Percentiles rank a stretch among this genome's conserved stretches.
Conservation (phyloP, 2,329 filamentous ascomycete genomes). For the Pezicula rhizophila region DNA sequence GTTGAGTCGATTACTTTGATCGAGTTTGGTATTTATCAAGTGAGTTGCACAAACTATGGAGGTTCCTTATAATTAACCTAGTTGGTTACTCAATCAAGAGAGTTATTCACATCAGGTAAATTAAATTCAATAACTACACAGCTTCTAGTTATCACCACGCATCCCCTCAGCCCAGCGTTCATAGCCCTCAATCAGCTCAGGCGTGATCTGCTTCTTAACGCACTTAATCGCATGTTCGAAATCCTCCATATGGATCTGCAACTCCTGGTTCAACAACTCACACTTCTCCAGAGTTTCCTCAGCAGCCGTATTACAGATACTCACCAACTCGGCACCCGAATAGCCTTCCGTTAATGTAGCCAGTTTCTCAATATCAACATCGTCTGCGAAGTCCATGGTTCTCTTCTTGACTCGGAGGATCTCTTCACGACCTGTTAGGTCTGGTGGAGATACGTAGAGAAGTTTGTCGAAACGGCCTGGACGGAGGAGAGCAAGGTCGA, state of each 20-base stretch:
- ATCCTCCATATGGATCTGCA: slow-evolving; percentile 39
- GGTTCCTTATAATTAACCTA: too few species aligned
- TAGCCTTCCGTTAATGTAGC: slow-evolving; percentile 66
- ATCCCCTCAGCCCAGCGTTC: slow-evolving; percentile 43
- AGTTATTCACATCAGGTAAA: too few species aligned
- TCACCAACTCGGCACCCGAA: slow-evolving; percentile 78
- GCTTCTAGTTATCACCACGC: too few species aligned
- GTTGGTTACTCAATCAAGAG: too few species aligned
- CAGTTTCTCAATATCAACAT: slow-evolving; percentile 60
- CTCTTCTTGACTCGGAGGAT: slow-evolving; percentile 66
- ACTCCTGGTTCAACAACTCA: slow-evolving; percentile 31
- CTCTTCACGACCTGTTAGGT: slow-evolving; percentile 63
- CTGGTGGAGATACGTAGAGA: slow-evolving; percentile 80
- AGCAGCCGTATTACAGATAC: slow-evolving; percentile 46
- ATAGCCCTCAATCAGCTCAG: slow-evolving; percentile 51
- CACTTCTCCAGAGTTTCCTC: slow-evolving; percentile 46
- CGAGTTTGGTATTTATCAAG: too few species aligned
- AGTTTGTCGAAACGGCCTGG: slow-evolving; percentile 80
- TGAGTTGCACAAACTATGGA: too few species aligned
- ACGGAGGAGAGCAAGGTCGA: slow-evolving; percentile 80
- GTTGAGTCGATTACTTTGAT: too few species aligned
- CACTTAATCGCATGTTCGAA: slow-evolving; percentile 36
- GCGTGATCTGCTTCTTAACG: slow-evolving; percentile 53
- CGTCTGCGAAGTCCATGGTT: slow-evolving; percentile 51
- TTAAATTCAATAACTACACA: too few species aligned